These are phyloP conservation scores for Croton laevigatus DNA, from an alignment of 441 rosid genomes.

Conservation along the genomic window DNA sequence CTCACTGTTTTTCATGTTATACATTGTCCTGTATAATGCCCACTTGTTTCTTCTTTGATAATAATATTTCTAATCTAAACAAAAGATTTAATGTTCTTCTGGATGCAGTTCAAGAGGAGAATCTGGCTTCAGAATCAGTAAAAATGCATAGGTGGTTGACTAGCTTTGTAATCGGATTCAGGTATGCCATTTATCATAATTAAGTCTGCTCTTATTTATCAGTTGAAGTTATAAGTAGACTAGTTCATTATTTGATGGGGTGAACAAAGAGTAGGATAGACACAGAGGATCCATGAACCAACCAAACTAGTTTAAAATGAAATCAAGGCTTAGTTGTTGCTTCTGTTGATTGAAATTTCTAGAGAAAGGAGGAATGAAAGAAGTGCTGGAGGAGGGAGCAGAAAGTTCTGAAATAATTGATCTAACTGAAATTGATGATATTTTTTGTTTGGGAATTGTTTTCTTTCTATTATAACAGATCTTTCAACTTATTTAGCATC, in stretches of 20 bases:
- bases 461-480: background rate
- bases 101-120: constrained; percentile 33
- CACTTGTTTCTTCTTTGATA: no score
- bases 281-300: no score
- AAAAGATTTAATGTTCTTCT: constrained; percentile 7
- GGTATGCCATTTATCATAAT: constrained; percentile 7
- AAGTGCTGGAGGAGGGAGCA: no score
- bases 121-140: constrained; percentile 27
- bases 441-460: background rate
- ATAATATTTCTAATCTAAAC: no score
- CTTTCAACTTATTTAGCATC: background rate
- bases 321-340: no score
- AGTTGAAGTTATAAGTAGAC: background rate
- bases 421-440: background rate
- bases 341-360: background rate
- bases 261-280: background rate
- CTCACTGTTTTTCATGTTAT: no score
- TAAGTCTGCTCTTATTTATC: background rate
- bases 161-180: constrained; percentile 1
- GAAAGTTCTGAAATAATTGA: background rate
- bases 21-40: no score
- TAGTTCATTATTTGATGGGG: background rate
- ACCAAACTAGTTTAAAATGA: no score
- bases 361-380: background rate
- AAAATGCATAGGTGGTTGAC: background rate